Evolutionary conservation across 169 alveolate species (phyloP).

Genomic region (Plasmodium yoelii): DNA sequence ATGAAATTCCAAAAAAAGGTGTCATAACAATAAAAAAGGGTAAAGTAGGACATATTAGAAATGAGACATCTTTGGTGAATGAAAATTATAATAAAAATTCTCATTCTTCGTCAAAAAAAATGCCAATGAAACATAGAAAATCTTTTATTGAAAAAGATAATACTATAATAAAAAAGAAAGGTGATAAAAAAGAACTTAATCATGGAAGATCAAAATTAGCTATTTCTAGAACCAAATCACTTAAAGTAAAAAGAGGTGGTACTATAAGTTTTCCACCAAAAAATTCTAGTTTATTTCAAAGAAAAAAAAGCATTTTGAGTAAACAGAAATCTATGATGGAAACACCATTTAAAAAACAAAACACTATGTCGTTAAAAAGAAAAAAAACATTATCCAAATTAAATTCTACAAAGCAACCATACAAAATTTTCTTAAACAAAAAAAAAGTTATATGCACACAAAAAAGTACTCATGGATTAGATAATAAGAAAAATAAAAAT

Average conservation of each 20-base stretch:
- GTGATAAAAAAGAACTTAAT: conserved; percentile 31
- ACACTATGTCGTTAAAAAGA: conserved; percentile 28
- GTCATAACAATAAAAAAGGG: conserved; percentile 4
- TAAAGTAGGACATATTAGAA: conserved; percentile 19
- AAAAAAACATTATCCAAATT: conserved; percentile 46
- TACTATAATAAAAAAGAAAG: conserved; percentile 7
- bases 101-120: conserved; percentile 17
- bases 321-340: conserved; percentile 50
- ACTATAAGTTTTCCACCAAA: conserved; percentile 47
- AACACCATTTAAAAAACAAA: conserved; percentile 58
- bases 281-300: conserved; percentile 21
- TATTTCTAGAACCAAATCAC: conserved; percentile 45
- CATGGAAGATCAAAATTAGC: conserved; percentile 13
- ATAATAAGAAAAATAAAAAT: conserved; percentile 35
- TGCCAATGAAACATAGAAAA: conserved; percentile 14
- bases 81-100: conserved; percentile 20
- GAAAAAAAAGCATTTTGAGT: conserved; percentile 30
- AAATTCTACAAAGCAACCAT: conserved; percentile 37
- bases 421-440: conserved; percentile 40
- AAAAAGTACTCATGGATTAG: conserved; percentile 11
- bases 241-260: conserved; percentile 28
- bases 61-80: conserved; percentile 7
- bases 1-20: conserved; percentile 30
- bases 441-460: conserved; percentile 36
- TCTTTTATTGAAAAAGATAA: conserved; percentile 13